Base-by-base conservation (phyloP, 148 eudicot species). In the Salicornia ramosissima region DNA sequence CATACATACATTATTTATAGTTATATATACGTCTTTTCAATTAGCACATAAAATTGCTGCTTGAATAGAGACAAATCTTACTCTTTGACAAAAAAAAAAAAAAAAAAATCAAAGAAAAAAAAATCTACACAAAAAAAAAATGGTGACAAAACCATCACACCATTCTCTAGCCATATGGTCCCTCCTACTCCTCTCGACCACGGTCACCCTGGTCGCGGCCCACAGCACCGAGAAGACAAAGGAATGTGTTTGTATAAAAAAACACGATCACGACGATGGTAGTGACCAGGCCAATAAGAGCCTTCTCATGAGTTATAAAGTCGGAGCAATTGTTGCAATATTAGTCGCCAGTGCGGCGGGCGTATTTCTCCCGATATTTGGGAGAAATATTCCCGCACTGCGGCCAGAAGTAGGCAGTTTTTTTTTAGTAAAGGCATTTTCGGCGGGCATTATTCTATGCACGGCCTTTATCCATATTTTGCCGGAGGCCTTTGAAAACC, bases 381-480 rank as follows among this genome's bases (percentile, higher is more conserved):
- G 76, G 1, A 79, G 67, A 21, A 53, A 53, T 36, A 3, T 77
- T 25, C 71, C 80, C 0, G 49, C 62, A 1, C 33, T 82, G 1
- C 22, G 49, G 6, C 85, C 85, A 0, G 74, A 47, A 10, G 74
- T 64, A 26, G 65, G 73, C n/a, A 14, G 70, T 10, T 83, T 83
- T 66, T 80, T 51, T 74, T 33, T 77, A 2, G 70, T 83, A 0
- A 83, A 83, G 50, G 67, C 83, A 1, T 83, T 83, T 3, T 81
- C 86, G 10, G 83, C 79, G 0, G 86, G 86, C 5, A 81, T 83
- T 2, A 83, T 83, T 36, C 25, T 83, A 8, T 67, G 80, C 22
- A 80, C 86, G 0, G 86, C 83, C 0, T 77, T 68, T 25, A 70
- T 83, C 6, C 86, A 80, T 43, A 54, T 80, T 6, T 26, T 77